A percentile compares a stretch with the other conserved stretches of the same genome.
phyloP scores from a whole-genome alignment of 257 asterid species.

The Jacaranda mimosifolia region DNA sequence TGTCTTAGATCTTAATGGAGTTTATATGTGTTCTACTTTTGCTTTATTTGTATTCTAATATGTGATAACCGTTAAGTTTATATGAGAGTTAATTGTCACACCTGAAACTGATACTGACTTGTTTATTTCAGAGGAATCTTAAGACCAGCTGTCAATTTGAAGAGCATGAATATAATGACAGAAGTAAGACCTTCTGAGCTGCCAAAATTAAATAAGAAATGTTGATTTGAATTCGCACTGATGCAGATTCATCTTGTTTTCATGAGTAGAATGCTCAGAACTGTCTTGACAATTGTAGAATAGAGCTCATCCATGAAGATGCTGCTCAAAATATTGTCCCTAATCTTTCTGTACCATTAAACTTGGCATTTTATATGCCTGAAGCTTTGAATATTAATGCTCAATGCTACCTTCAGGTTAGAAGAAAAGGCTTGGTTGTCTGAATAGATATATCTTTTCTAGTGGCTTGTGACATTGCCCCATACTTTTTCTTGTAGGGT shows the following conservation, averaged over 20 bases:
- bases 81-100: constrained; percentile 15
- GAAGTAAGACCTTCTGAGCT: constrained; percentile 63
- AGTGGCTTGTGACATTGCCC: constrained; percentile 21
- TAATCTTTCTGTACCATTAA: constrained; percentile 59
- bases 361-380: constrained; percentile 90
- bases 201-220: constrained; percentile 18
- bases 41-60: not conserved
- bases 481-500: constrained; percentile 56
- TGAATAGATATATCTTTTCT: constrained; percentile 1
- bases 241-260: constrained; percentile 50
- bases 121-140: constrained; percentile 77
- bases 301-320: constrained; percentile 69
- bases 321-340: constrained; percentile 80
- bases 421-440: constrained; percentile 15
- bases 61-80: constrained; percentile 11
- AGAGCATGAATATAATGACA: constrained; percentile 67
- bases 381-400: constrained; percentile 83
- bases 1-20: too few species aligned
- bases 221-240: constrained; percentile 41
- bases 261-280: constrained; percentile 85
- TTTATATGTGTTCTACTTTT: too few species aligned
- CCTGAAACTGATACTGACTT: constrained; percentile 40
- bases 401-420: constrained; percentile 85
- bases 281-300: constrained; percentile 80
- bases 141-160: constrained; percentile 79